These are phyloP conservation scores for Leccinum griseonigrum DNA, from an alignment of 1,284 basidiomycete species.

Conservation along the genomic window DNA sequence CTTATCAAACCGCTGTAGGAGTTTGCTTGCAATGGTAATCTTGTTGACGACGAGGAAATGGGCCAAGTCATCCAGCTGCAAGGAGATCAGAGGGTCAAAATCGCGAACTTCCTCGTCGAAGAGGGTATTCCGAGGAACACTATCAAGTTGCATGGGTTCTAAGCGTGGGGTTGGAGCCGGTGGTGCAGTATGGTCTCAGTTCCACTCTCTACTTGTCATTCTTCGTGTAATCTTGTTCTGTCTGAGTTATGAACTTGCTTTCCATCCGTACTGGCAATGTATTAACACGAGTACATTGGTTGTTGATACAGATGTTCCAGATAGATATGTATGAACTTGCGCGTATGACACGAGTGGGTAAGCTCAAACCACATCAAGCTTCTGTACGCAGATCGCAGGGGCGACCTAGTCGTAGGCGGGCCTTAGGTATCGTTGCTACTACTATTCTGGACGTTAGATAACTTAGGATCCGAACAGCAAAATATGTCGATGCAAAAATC, in stretches of 20 bases:
- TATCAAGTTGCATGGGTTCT: conserved; percentile 90
- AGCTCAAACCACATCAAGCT: background rate
- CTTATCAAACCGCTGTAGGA: conserved; percentile 52
- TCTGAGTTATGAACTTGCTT: conserved; percentile 15
- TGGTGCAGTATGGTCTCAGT: conserved; percentile 11
- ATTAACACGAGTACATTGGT: conserved; percentile 21
- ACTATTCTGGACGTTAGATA: too few relatives aligned
- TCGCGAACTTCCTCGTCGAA: conserved; percentile 81
- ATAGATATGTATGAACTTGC: conserved; percentile 19
- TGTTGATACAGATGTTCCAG: conserved; percentile 27
- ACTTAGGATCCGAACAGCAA: too few relatives aligned
- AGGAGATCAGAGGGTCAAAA: conserved; percentile 95
- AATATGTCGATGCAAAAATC: too few relatives aligned
- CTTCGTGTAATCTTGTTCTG: conserved; percentile 20
- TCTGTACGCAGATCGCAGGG: too few relatives aligned
- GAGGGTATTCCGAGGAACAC: conserved; percentile 70
- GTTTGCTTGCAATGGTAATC: conserved; percentile 98
- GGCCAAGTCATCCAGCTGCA: conserved; percentile 99
- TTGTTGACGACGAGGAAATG: conserved; percentile 96
- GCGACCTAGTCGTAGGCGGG: too few relatives aligned
- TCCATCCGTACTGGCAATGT: conserved; percentile 24
- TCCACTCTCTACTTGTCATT: conserved; percentile 10
- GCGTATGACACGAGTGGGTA: background rate
- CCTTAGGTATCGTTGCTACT: too few relatives aligned
- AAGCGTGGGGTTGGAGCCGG: conserved; percentile 6